Conservation (phyloP, 495 filamentous ascomycete species). For the Xylaria bambusicola region DNA sequence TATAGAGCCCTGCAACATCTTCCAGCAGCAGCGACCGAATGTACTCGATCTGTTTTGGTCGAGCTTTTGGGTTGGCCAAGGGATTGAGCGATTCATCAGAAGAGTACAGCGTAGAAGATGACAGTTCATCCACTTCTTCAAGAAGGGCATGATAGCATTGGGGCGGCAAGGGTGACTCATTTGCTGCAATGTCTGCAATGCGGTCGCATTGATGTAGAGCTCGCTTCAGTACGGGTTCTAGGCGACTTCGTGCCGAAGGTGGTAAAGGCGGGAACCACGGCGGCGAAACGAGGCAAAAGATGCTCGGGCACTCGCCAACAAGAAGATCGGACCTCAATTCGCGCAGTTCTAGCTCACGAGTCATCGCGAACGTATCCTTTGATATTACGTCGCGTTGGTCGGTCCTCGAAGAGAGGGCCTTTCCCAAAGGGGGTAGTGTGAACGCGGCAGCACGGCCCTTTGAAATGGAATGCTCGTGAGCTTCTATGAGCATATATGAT, state of each 20-base stretch:
- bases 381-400: constrained; percentile 17
- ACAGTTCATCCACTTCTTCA: background rate
- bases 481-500: constrained; percentile 4
- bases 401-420: constrained; percentile 26
- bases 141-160: constrained; percentile 7
- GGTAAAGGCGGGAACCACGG: constrained; percentile 2
- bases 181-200: constrained; percentile 22
- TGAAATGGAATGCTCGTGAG: constrained; percentile 29
- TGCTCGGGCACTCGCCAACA: background rate
- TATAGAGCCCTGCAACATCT: constrained; percentile 28
- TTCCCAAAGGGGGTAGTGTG: constrained; percentile 13
- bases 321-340: constrained; percentile 22
- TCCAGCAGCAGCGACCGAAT: constrained; percentile 20
- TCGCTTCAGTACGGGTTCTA: constrained; percentile 16
- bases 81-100: constrained; percentile 17
- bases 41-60: constrained; percentile 22
- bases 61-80: constrained; percentile 22
- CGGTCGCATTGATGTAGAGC: constrained; percentile 21
- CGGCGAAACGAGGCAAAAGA: background rate
- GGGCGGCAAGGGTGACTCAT: background rate
- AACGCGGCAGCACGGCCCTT: constrained; percentile 8
- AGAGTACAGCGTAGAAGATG: background rate
- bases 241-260: background rate
- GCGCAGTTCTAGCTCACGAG: constrained; percentile 31
- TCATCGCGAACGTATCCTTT: constrained; percentile 22